A percentile compares a stretch with the other conserved stretches of the same genome.
phyloP scores from a whole-genome alignment of 2,329 filamentous ascomycete genomes.

The Venturia effusa region DNA sequence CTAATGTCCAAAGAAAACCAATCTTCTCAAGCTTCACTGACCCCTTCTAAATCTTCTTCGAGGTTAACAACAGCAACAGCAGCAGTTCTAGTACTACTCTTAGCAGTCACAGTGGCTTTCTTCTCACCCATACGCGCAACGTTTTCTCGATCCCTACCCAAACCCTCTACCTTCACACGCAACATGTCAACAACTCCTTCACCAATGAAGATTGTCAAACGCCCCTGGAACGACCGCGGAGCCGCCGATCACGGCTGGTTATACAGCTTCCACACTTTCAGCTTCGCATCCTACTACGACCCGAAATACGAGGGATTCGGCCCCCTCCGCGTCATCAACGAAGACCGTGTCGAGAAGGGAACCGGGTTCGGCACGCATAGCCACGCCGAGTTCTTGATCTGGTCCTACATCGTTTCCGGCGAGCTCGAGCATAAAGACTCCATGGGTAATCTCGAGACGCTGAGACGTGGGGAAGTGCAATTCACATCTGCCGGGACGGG shows the following conservation, averaged over 20 bases:
- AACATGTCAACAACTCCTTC: conserved; percentile 16
- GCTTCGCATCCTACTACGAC: conserved; percentile 63
- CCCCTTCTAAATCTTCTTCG: background rate
- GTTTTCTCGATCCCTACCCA: conserved; percentile 17
- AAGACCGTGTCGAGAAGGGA: conserved; percentile 66
- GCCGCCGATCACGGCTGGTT: conserved; percentile 80
- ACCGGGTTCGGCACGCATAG: conserved; percentile 76
- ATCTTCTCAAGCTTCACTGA: background rate
- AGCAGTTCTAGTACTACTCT: conserved; percentile 17
- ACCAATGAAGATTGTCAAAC: conserved; percentile 55
- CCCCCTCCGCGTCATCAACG: conserved; percentile 73
- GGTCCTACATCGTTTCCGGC: conserved; percentile 74
- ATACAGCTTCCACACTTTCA: conserved; percentile 78
- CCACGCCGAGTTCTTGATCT: conserved; percentile 83
- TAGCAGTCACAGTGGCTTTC: conserved; percentile 37
- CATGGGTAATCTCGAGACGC: conserved; percentile 60
- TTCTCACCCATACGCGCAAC: conserved; percentile 28
- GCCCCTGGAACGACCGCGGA: conserved; percentile 60
- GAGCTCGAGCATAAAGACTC: conserved; percentile 81
- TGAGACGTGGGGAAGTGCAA: conserved; percentile 74
- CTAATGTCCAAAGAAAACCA: conserved; percentile 2
- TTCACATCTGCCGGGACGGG: conserved; percentile 80
- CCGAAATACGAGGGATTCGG: conserved; percentile 60
- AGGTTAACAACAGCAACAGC: conserved; percentile 5
- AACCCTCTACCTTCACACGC: conserved; percentile 11